Conservation (phyloP, 2,329 filamentous ascomycete genomes). For the Aureobasidium sp. region DNA sequence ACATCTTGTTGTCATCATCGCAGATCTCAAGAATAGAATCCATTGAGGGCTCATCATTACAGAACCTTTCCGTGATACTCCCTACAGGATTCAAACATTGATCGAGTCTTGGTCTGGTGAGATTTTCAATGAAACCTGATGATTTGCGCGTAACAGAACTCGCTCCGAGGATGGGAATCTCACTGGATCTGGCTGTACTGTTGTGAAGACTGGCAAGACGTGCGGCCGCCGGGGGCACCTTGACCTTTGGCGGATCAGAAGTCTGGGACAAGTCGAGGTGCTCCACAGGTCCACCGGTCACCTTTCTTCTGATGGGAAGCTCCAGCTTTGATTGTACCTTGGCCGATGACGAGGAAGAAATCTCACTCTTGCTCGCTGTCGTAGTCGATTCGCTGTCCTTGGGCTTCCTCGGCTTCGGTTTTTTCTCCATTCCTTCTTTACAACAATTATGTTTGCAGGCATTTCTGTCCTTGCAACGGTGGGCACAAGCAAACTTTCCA, state of each 20-base stretch:
- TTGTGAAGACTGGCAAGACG: background rate
- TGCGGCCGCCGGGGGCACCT: background rate
- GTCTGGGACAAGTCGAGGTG: constrained; percentile 1
- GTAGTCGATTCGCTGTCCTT: constrained; percentile 24
- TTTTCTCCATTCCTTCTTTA: constrained; percentile 61
- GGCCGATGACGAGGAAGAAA: constrained; percentile 15
- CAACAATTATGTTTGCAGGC: constrained; percentile 68
- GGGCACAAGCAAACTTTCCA: constrained; percentile 68
- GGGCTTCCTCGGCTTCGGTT: constrained; percentile 43
- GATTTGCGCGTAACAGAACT: background rate
- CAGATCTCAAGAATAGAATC: background rate
- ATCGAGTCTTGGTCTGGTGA: background rate
- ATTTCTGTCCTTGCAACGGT: constrained; percentile 57
- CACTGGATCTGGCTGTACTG: background rate
- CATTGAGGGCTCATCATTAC: background rate
- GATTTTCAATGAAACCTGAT: background rate
- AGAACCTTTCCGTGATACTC: background rate
- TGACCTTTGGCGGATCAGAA: background rate
- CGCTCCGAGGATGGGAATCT: background rate
- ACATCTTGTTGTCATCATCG: background rate
- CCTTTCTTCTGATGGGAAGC: constrained; percentile 21
- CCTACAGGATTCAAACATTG: background rate
- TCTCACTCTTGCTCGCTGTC: constrained; percentile 21
- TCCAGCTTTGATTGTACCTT: constrained; percentile 25
- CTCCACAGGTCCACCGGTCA: background rate